Evolutionary conservation across 139 green algal genomes (phyloP), one percentile per base, ranked within the genome.

Genomic region (Astrephomene gubernaculifera): DNA sequence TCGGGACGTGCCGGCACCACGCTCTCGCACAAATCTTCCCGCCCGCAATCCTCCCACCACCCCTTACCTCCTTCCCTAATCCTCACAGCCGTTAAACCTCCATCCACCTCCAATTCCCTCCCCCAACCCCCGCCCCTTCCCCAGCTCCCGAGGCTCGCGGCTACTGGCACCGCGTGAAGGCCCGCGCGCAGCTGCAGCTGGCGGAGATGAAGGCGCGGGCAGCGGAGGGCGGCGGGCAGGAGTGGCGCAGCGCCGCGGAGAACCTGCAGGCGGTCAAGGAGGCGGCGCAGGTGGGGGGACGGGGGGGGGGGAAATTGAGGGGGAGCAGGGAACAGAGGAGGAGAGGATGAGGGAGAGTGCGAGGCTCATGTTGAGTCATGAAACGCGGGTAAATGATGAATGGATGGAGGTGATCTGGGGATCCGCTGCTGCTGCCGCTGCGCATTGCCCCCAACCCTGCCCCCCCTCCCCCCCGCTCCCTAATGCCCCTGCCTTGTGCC

Each of bases 141-240:
- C 27, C 57, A 82, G 74, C 1, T 1, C 54, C 74, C 38, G 54
- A 45, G 38, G 74, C 57, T 0, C 54, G 54, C 38, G 27, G 54
- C 12, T 82, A 82, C 74, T 82, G 74, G 74, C 38, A 36, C 10
- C 54, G 74, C 3, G 10, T 71, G 0, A 82, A 82, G 57, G 57
- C 74, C 1, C 52, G 52, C 2, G 52, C 53, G 4, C 73, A 81
- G 73, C 52, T 25, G 22, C 73, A 69, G 36, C 36, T 81, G 33
- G 25, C 54, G 10, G 24, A 69, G 35, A 17, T 69, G 53, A 33
- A 53, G 8, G 53, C 35, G 35, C 33, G 19, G 35, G 73, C 73
- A 9, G 52, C 35, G 35, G 53, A 52, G 35, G 33, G 53, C 52
- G 52, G 73, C 8, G 36, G 33, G 9, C 21, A 39, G 53, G 74